phyloP scores from a whole-genome alignment of 768 basidiomycete species.

The Lactarius trivialis region DNA sequence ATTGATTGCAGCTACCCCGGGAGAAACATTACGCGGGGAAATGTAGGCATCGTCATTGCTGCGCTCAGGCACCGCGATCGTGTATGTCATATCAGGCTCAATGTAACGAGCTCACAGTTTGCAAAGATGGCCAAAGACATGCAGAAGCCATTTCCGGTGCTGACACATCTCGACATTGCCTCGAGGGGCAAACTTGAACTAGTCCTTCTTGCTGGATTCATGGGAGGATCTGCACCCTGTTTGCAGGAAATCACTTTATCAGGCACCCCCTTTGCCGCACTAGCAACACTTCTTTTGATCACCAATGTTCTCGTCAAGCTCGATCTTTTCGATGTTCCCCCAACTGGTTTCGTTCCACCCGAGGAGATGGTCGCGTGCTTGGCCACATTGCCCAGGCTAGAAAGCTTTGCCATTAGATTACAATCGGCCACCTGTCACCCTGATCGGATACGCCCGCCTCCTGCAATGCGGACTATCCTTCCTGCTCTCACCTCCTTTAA shows the following conservation, averaged over 20 bases:
- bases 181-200: too few relatives aligned
- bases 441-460: background rate
- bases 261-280: constrained; percentile 41
- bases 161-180: background rate
- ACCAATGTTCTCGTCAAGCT: background rate
- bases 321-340: background rate
- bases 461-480: background rate
- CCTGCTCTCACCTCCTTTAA: background rate
- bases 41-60: background rate
- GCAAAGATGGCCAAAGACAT: background rate
- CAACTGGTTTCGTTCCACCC: background rate
- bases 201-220: background rate
- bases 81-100: background rate
- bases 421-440: background rate
- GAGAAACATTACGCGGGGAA: background rate
- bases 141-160: background rate
- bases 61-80: background rate
- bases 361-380: background rate
- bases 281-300: background rate
- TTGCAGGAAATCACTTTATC: constrained; percentile 50
- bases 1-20: background rate
- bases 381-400: background rate
- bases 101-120: background rate
- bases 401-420: background rate
- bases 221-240: constrained; percentile 67